A percentile compares a stretch with the other conserved stretches of the same genome.
Evolutionary conservation across 495 filamentous ascomycete species (phyloP).

Genomic region (Durotheca rogersii): DNA sequence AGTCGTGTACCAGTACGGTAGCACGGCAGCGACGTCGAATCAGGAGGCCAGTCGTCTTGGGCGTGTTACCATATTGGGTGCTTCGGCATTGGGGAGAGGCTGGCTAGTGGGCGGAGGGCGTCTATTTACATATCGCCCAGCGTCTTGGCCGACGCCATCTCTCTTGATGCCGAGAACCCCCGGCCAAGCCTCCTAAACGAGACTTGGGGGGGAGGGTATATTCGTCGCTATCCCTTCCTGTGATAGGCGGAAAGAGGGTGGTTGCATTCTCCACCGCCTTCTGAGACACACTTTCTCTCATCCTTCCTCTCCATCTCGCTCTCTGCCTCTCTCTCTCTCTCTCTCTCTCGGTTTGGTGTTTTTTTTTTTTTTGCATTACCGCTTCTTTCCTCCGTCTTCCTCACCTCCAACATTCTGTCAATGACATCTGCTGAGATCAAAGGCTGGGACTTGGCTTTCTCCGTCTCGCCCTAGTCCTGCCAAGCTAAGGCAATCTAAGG

Average conservation of each 20-base stretch:
- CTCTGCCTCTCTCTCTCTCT: not conserved
- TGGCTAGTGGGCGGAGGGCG: conserved; percentile 6
- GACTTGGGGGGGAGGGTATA: conserved; percentile 14
- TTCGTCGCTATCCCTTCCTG: no score
- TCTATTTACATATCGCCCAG: conserved; percentile 4
- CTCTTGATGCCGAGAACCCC: conserved; percentile 1
- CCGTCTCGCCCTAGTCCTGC: conserved; percentile 6
- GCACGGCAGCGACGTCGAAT: conserved; percentile 18
- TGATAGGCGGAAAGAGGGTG: conserved; percentile 10
- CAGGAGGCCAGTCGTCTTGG: not conserved
- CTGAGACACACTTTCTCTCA: conserved; percentile 27
- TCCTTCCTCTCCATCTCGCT: not conserved
- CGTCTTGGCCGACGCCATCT: conserved; percentile 25
- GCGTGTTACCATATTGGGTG: conserved; percentile 22
- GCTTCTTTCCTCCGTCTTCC: no score
- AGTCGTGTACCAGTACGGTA: conserved; percentile 18
- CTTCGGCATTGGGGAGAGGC: conserved; percentile 17
- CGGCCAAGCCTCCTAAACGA: conserved; percentile 7
- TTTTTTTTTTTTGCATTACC: no score
- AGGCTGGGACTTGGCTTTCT: conserved; percentile 11
- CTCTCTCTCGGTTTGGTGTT: no score
- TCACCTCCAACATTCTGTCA: no score
- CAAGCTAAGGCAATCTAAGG: conserved; percentile 15
- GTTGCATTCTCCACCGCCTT: conserved; percentile 17
- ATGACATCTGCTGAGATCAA: conserved; percentile 2